Evolutionary conservation across 495 filamentous ascomycete genomes (phyloP).

Genomic region (Poronia punctata): DNA sequence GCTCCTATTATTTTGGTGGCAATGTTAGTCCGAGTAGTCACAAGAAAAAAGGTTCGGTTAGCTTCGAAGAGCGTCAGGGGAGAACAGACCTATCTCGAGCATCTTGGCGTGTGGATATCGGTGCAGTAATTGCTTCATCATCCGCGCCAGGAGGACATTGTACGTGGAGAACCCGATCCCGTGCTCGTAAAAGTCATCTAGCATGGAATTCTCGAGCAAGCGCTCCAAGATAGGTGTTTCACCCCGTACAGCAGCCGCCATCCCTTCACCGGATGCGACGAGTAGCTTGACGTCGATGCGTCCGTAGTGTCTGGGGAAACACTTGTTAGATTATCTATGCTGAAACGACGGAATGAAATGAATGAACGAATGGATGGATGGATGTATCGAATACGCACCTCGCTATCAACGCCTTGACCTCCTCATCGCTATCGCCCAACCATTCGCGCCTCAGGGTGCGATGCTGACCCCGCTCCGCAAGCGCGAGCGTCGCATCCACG

Average conservation of each 20-base stretch:
- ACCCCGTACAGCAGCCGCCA: constrained; percentile 28
- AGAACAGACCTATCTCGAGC: constrained; percentile 47
- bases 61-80: too few relatives aligned
- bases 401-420: neutral
- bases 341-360: too few relatives aligned
- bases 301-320: neutral
- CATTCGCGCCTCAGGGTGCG: neutral
- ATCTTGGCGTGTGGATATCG: constrained; percentile 36
- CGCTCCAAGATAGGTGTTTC: constrained; percentile 35
- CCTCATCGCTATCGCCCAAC: neutral
- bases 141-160: constrained; percentile 19
- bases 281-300: neutral
- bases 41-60: too few relatives aligned
- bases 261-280: constrained; percentile 25
- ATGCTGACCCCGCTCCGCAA: neutral
- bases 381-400: too few relatives aligned
- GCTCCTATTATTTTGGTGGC: too few relatives aligned
- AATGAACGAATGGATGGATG: too few relatives aligned
- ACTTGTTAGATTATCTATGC: too few relatives aligned
- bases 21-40: too few relatives aligned
- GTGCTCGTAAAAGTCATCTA: constrained; percentile 23
- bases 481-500: neutral
- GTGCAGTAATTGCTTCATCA: constrained; percentile 27
- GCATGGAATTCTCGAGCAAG: constrained; percentile 27
- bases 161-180: constrained; percentile 15